Evolutionary conservation across 768 basidiomycete species (phyloP), one percentile per base, ranked within the genome.

Genomic region (Phlebiopsis flavidoalba): DNA sequence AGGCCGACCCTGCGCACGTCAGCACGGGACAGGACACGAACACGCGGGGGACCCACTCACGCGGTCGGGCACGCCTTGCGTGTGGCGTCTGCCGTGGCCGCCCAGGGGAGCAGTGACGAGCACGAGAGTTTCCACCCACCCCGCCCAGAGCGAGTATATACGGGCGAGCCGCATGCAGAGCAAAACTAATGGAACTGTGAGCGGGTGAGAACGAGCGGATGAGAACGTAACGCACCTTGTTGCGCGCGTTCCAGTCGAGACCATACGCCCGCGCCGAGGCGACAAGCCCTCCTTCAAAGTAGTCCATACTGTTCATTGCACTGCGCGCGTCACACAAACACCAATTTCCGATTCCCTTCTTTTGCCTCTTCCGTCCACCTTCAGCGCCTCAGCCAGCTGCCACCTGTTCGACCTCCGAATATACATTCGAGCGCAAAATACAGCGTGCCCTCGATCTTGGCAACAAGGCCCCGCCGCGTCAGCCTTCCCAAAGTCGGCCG

Each of bases 71-170:
- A 93, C 4, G 86, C 86, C 66, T 83, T 84, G 65, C 76, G 79
- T 46, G 79, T 83, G 45, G 75, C 73, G 57, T 86, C 86, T 31
- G 3, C 26, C 6, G 26, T 6, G 62, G 88, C 80, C 6, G 82
- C 78, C 88, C 91, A 92, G 6, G 91, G 90, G 19, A 93, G 72
- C 26, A 91, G 71, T 0, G 89, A 81, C 6, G 81, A 76, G 72
- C 96, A 99, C 4, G 83, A 80, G 1, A 95, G 75, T 74, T 99
- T 99, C 95, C 95, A 99, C 0, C 96, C 96, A 3, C 85, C 94
- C 96, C 96, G 98, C 65, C 92, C 78, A 0, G 93, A 90, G 67
- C 92, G 91, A 31, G 26, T 31, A 31, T 6, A n/a, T 0, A 86
- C 83, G 1, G 81, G 80, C 0, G 87, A 83, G 3, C 95, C 94